These are phyloP conservation scores for Metschnikowia noctiluminum DNA, from an alignment of 805 yeast species.

Conservation along the genomic window DNA sequence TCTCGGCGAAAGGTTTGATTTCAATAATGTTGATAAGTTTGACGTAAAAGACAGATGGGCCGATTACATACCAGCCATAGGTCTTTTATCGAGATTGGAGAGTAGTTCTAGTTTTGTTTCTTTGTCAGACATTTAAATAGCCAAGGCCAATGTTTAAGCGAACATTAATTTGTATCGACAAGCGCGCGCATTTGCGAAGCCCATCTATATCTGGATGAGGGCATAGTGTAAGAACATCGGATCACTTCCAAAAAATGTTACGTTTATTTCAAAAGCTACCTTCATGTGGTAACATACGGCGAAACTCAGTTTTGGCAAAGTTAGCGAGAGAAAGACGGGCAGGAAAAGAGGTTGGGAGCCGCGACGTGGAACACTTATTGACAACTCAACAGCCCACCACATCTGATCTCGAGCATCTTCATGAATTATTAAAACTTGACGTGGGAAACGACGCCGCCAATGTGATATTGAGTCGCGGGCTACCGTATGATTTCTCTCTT, in stretches of 20 bases:
- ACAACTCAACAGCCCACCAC: background rate
- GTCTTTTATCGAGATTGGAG: conserved; percentile 48
- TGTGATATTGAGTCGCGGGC: conserved; percentile 20
- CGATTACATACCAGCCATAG: conserved; percentile 50
- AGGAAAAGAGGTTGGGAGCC: conserved; percentile 1
- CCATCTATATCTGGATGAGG: too few relatives aligned
- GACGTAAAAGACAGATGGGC: conserved; percentile 44
- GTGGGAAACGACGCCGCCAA: conserved; percentile 14
- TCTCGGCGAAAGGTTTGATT: conserved; percentile 32
- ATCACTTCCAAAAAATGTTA: background rate
- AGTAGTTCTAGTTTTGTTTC: background rate
- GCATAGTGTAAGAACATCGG: too few relatives aligned
- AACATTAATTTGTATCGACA: too few relatives aligned
- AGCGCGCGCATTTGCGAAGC: background rate
- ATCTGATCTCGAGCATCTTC: conserved; percentile 9
- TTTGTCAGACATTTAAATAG: background rate
- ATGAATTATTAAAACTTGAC: conserved; percentile 1
- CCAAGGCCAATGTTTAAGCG: background rate
- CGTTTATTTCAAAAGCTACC: background rate
- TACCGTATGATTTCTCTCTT: conserved; percentile 25
- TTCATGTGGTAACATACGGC: background rate
- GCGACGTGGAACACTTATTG: conserved; percentile 1
- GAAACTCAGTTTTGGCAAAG: conserved; percentile 7
- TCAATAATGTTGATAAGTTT: conserved; percentile 46
- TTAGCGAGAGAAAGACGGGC: conserved; percentile 1